Percentiles rank a stretch among this genome's conserved stretches.
These are phyloP conservation scores for Mycena pura DNA, from an alignment of 768 basidiomycete genomes.

Conservation along the genomic window DNA sequence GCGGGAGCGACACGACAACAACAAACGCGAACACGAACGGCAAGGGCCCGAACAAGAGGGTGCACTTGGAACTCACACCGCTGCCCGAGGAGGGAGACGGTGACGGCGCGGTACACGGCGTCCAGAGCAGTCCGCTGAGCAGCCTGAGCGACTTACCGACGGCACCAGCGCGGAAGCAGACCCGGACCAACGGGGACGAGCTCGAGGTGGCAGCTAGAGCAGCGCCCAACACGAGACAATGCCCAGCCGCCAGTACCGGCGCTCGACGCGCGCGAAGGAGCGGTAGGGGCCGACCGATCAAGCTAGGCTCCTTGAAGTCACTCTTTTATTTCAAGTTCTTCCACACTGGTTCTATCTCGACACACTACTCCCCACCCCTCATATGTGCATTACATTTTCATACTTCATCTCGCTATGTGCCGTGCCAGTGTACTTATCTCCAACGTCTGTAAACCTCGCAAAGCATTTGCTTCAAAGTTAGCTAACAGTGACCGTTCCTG, in stretches of 20 bases:
- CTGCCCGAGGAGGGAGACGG: slow-evolving; percentile 45
- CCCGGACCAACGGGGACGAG: slow-evolving; percentile 6
- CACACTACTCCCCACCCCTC: too few species aligned
- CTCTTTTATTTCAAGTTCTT: neutral
- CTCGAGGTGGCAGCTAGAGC: neutral
- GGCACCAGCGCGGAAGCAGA: slow-evolving; percentile 15
- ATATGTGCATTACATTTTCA: neutral
- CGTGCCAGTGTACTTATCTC: neutral
- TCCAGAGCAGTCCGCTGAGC: slow-evolving; percentile 18
- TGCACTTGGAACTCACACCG: slow-evolving; percentile 50
- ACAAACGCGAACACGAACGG: slow-evolving; percentile 3
- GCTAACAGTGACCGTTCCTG: neutral
- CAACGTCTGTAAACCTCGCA: slow-evolving; percentile 1
- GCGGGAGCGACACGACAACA: neutral
- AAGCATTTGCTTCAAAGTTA: slow-evolving; percentile 8
- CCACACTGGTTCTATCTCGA: too few species aligned
- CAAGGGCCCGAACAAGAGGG: slow-evolving; percentile 48
- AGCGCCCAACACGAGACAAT: neutral
- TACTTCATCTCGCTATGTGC: neutral
- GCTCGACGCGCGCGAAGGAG: slow-evolving; percentile 17
- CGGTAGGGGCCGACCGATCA: slow-evolving; percentile 4
- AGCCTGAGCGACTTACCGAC: slow-evolving; percentile 15
- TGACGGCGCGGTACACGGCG: neutral
- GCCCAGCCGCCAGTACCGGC: neutral
- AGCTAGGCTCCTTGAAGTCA: neutral